These are phyloP conservation scores for Aaosphaeria arxii DNA, from an alignment of 2,329 filamentous ascomycete genomes.

Conservation along the genomic window DNA sequence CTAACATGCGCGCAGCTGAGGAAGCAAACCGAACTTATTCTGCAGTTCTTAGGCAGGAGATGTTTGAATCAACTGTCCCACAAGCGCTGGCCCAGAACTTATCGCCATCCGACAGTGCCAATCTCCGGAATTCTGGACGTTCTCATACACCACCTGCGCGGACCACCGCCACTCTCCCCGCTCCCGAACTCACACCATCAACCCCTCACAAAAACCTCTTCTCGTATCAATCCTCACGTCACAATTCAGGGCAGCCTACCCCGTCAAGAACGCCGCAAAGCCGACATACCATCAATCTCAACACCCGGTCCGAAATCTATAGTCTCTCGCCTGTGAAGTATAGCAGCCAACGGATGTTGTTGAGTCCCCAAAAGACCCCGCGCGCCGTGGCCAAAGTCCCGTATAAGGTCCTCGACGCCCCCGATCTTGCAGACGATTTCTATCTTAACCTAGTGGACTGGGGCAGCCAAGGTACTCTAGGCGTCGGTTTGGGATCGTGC, in stretches of 20 bases:
- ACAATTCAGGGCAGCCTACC: constrained; percentile 72
- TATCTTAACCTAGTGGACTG: constrained; percentile 97
- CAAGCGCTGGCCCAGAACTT: constrained; percentile 66
- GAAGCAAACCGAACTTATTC: constrained; percentile 95
- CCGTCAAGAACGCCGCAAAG: constrained; percentile 87
- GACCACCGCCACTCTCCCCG: constrained; percentile 60
- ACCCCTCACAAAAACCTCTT: constrained; percentile 98
- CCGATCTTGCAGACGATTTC: constrained; percentile 94
- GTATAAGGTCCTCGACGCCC: constrained; percentile 95
- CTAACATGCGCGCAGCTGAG: constrained; percentile 58
- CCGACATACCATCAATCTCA: constrained; percentile 81
- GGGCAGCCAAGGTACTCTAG: constrained; percentile 91
- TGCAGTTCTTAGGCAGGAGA: constrained; percentile 79
- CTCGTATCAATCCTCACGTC: constrained; percentile 75
- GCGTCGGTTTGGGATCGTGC: constrained; percentile 85
- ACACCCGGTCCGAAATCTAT: constrained; percentile 89
- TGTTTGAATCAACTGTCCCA: constrained; percentile 88
- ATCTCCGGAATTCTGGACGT: constrained; percentile 63
- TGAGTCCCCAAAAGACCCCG: constrained; percentile 85
- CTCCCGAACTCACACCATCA: constrained; percentile 76
- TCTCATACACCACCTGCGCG: constrained; percentile 79
- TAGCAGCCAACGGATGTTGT: constrained; percentile 87
- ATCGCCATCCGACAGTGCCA: constrained; percentile 51
- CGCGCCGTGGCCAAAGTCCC: constrained; percentile 92
- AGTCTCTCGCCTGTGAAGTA: constrained; percentile 92